Evolutionary conservation across 2,329 filamentous ascomycete species (phyloP), one percentile per base, ranked within the genome.

Genomic region (Ophiostoma perfectum): DNA sequence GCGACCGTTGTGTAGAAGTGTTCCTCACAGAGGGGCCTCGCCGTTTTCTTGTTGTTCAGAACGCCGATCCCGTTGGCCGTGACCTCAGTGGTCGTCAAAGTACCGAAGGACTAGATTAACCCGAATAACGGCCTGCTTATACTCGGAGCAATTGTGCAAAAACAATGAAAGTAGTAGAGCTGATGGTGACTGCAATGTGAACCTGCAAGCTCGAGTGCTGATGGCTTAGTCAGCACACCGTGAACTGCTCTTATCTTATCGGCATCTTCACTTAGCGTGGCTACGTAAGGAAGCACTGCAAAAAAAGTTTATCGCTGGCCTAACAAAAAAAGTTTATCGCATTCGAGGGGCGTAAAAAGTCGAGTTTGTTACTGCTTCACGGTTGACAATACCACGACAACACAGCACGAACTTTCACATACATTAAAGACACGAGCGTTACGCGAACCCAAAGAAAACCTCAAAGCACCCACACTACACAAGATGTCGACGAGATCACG

Each of bases 401-500:
- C 12, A 36, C 47, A 47, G 44, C 60, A 4, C 45, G 12, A 47
- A 47, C 45, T 47, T 47, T 1, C 6, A 27, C 18, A 27, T 11
- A 55, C n/a, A 7, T 12, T 1, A 16, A 1, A n/a, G 5, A 16
- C 8, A 27, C 49, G 27, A 27, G 2, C 27, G 27, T 27, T 27
- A 27, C 27, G 27, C 27, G 27, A 4, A 39, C 6, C 7, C 11
- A 42, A 42, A 4, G 5, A 5, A 63, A 41, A 55, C 4, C 8
- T 8, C 44, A 5, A 41, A 36, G n/a, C 45, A 64, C 58, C 18
- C 64, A 66, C n/a, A 45, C 27, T 27, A 27, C 27, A 27, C 27
- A 27, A 27, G 27, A 73, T 73, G 72, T 66, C 71, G 7, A 62
- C 71, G 4, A 55, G 70, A 45, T 67, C 69, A 58, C 66, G 68